These are phyloP conservation scores for Starmerella apicola DNA, from an alignment of 805 yeast genomes.

Conservation along the genomic window DNA sequence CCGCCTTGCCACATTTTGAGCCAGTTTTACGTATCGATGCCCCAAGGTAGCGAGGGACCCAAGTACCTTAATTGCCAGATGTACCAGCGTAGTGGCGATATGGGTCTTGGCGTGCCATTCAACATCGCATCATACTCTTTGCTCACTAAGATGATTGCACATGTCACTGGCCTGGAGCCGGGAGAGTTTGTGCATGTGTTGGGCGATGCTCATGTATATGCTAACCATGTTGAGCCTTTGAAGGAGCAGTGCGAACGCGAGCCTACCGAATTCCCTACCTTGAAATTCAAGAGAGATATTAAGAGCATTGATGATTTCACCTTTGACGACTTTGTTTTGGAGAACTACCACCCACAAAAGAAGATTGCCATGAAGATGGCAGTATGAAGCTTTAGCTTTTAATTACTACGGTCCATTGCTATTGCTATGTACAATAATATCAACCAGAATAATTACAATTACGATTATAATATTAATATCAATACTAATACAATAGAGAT, in stretches of 20 bases:
- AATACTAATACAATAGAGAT: too few relatives aligned
- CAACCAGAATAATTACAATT: too few relatives aligned
- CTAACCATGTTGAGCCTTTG: slow-evolving; percentile 85
- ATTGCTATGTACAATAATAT: too few relatives aligned
- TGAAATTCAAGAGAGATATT: slow-evolving; percentile 56
- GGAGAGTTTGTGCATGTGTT: slow-evolving; percentile 91
- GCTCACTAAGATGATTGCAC: slow-evolving; percentile 88
- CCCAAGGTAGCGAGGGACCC: slow-evolving; percentile 37
- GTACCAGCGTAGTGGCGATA: slow-evolving; percentile 97
- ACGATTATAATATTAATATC: too few relatives aligned
- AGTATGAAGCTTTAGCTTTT: slow-evolving; percentile 39
- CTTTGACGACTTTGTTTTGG: slow-evolving; percentile 76
- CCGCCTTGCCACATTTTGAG: slow-evolving; percentile 98
- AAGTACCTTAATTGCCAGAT: slow-evolving; percentile 75
- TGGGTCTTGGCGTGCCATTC: slow-evolving; percentile 99
- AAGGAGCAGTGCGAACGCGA: slow-evolving; percentile 61
- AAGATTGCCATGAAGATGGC: slow-evolving; percentile 95
- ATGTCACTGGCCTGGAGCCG: slow-evolving; percentile 85
- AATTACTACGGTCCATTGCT: too few relatives aligned
- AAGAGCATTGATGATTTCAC: slow-evolving; percentile 72
- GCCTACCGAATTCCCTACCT: slow-evolving; percentile 72
- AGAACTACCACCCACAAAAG: slow-evolving; percentile 66
- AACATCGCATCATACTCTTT: slow-evolving; percentile 94
- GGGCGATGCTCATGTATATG: slow-evolving; percentile 95
- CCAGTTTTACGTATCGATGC: slow-evolving; percentile 81